Evolutionary conservation across 108 stramenopile genomes (phyloP).

Genomic region (Epithemia pelagica): DNA sequence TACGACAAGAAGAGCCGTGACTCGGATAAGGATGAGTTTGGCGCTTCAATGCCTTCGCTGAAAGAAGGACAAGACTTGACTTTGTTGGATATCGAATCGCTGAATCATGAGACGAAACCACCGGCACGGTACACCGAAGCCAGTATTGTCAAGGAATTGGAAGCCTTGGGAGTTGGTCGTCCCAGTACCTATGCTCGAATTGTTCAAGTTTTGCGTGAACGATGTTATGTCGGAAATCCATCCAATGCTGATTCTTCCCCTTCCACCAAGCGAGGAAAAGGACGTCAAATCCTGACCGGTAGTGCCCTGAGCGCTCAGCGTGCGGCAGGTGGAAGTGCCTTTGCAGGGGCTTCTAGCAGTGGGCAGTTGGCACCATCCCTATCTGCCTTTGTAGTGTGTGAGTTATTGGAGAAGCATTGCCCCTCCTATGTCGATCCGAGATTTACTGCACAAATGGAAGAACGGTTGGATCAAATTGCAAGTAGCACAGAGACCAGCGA

Average conservation of each 20-base stretch:
- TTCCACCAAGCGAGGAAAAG: constrained; percentile 16
- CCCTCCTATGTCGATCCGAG: constrained; percentile 57
- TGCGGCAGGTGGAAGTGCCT: constrained; percentile 47
- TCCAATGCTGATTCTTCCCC: constrained; percentile 15
- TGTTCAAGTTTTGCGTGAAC: constrained; percentile 53
- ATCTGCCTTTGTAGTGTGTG: constrained; percentile 57
- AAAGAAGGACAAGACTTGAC: constrained; percentile 31
- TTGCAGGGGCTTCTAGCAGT: constrained; percentile 24
- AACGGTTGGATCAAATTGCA: constrained; percentile 44
- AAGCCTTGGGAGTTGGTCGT: constrained; percentile 68
- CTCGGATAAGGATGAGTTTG: constrained; percentile 2
- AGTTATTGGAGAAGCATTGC: constrained; percentile 53
- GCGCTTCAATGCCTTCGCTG: constrained; percentile 25
- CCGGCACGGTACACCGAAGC: constrained; percentile 67
- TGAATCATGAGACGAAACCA: constrained; percentile 42
- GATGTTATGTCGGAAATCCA: constrained; percentile 53
- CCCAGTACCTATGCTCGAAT: constrained; percentile 74
- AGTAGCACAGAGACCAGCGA: constrained; percentile 24
- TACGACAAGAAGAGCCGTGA: constrained; percentile 12
- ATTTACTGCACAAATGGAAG: constrained; percentile 74
- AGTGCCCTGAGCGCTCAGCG: constrained; percentile 35
- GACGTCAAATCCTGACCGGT: not conserved
- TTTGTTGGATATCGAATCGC: constrained; percentile 13
- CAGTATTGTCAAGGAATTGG: constrained; percentile 70
- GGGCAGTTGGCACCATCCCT: constrained; percentile 58